Evolutionary conservation across 768 basidiomycete species (phyloP).

Genomic region (Ephemerocybe angulata): DNA sequence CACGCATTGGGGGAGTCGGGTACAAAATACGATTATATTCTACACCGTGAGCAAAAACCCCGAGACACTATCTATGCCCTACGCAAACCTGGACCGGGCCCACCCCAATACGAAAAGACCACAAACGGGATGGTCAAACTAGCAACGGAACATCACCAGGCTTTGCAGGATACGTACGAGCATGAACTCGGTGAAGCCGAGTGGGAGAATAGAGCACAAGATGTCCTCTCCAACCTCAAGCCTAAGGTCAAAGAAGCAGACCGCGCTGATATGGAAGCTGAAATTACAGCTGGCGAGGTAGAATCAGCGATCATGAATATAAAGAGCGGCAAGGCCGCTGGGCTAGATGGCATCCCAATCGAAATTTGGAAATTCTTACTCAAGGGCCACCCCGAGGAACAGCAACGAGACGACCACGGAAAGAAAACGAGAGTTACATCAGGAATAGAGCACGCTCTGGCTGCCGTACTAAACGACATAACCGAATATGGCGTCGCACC

Average conservation of each 20-base stretch:
- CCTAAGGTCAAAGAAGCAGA: not conserved
- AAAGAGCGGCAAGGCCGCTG: conserved; percentile 13
- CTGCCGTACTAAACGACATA: conserved; percentile 25
- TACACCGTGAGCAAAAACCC: conserved; percentile 7
- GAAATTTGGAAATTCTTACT: conserved; percentile 22
- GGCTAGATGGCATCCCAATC: conserved; percentile 20
- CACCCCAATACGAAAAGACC: conserved; percentile 12
- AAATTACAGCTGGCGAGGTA: not conserved
- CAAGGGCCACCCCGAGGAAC: not conserved
- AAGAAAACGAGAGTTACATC: conserved; percentile 21
- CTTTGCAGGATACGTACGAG: conserved; percentile 19
- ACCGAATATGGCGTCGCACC: conserved; percentile 17
- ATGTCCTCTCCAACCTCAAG: not conserved
- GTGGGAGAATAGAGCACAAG: not conserved
- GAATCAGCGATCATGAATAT: not conserved
- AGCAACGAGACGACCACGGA: conserved; percentile 10
- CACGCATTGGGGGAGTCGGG: conserved; percentile 9
- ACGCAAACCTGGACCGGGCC: not conserved
- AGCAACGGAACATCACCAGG: conserved; percentile 23
- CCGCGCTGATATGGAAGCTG: not conserved
- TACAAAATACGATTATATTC: conserved; percentile 4
- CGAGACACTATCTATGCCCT: conserved; percentile 12
- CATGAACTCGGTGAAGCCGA: not conserved
- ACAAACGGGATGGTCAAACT: conserved; percentile 30
- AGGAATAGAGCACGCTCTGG: conserved; percentile 11